Percentiles rank a stretch among this genome's conserved stretches.
These are phyloP conservation scores for Oryza glaberrima DNA, from an alignment of 176 grass and related monocot species.

Conservation along the genomic window DNA sequence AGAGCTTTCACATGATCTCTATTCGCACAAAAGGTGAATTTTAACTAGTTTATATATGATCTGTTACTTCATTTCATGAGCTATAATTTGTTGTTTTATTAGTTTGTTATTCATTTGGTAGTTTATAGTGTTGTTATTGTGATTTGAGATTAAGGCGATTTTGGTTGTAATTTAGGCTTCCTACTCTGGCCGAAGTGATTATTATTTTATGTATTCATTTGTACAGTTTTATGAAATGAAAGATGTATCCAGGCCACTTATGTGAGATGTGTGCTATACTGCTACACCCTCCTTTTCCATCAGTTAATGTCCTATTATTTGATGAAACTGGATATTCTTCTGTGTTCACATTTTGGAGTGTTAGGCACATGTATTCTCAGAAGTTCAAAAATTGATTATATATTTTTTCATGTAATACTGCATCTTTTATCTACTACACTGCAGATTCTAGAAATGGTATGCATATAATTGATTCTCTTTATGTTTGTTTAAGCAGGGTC, in stretches of 20 bases:
- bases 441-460: neutral
- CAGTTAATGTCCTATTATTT: neutral
- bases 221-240: slow-evolving; percentile 5
- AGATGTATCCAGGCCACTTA: neutral
- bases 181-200: neutral
- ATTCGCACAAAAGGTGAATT: slow-evolving; percentile 69
- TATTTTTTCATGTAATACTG: neutral
- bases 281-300: neutral
- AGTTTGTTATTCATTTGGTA: slow-evolving; percentile 4
- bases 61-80: neutral
- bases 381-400: neutral
- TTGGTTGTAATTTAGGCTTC: slow-evolving; percentile 1
- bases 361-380: slow-evolving; percentile 1
- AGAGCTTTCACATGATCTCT: slow-evolving; percentile 41
- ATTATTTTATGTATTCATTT: slow-evolving; percentile 21
- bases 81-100: neutral
- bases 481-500: slow-evolving; percentile 61
- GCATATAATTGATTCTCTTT: slow-evolving; percentile 32
- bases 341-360: neutral
- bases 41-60: slow-evolving; percentile 6
- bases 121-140: neutral
- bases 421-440: slow-evolving; percentile 28
- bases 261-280: neutral
- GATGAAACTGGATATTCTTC: neutral
- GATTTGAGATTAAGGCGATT: neutral